Conservation (phyloP, 2,329 filamentous ascomycete genomes). For the Diaporthe aspalathi region DNA sequence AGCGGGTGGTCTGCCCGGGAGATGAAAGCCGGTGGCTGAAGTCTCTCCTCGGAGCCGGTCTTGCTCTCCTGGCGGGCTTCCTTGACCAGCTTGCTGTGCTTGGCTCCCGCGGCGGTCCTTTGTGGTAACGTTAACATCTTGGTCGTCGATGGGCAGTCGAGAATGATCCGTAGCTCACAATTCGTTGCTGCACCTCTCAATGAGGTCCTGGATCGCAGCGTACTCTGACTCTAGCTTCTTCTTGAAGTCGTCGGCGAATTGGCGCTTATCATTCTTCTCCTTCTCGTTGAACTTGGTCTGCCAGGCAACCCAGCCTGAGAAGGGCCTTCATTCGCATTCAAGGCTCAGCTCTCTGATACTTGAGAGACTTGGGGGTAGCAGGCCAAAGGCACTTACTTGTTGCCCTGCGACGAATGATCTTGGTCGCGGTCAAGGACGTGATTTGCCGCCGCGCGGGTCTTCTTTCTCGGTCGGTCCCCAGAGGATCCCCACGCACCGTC, state of each 20-base stretch:
- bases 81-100: slow-evolving; percentile 31
- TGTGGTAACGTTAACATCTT: neutral
- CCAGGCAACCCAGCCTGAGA: slow-evolving; percentile 34
- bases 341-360: neutral
- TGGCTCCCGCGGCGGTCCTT: slow-evolving; percentile 26
- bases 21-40: neutral
- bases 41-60: neutral
- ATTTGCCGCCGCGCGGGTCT: neutral
- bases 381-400: slow-evolving; percentile 4
- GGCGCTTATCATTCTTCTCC: slow-evolving; percentile 40
- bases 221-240: slow-evolving; percentile 31
- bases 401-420: neutral
- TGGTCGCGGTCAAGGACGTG: neutral
- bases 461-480: slow-evolving; percentile 23
- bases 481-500: slow-evolving; percentile 21
- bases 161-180: slow-evolving; percentile 44
- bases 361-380: no score
- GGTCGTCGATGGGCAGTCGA: neutral
- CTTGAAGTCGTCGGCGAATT: slow-evolving; percentile 41
- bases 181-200: slow-evolving; percentile 43
- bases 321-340: slow-evolving; percentile 8
- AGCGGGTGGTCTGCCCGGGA: slow-evolving; percentile 41
- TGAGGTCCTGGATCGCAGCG: slow-evolving; percentile 41
- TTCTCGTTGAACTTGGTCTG: slow-evolving; percentile 41
- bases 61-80: slow-evolving; percentile 1